Percentiles rank a stretch among this genome's conserved stretches.
These are phyloP conservation scores for Syncephalis plumigaleata DNA, from an alignment of 371 early-diverging fungal species.

Conservation along the genomic window DNA sequence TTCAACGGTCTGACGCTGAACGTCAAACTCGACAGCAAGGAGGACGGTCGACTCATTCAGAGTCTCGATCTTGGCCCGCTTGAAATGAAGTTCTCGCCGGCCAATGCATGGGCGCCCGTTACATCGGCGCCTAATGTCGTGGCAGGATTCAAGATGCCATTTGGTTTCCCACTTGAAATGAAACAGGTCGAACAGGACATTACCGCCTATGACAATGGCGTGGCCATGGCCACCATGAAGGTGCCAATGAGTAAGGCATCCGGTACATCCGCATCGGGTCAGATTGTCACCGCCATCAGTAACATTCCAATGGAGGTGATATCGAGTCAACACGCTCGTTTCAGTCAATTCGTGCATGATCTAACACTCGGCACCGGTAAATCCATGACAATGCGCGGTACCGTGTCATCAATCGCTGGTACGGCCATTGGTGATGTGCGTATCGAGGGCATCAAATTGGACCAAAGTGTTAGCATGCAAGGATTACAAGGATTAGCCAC, in stretches of 20 bases:
- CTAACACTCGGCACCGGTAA: slow-evolving; percentile 1
- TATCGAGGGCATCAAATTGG: slow-evolving; percentile 29
- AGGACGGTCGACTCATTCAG: slow-evolving; percentile 1
- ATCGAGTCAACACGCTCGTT: slow-evolving; percentile 1
- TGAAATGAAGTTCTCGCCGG: slow-evolving; percentile 1
- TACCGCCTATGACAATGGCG: slow-evolving; percentile 2
- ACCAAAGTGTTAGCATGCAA: slow-evolving; percentile 21
- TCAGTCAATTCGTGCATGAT: slow-evolving; percentile 3
- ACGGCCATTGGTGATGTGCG: slow-evolving; percentile 34
- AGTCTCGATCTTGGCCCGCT: slow-evolving; percentile 2
- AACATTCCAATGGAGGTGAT: slow-evolving; percentile 2
- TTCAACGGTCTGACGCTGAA: slow-evolving; percentile 2
- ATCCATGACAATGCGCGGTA: slow-evolving; percentile 6
- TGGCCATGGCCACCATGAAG: slow-evolving; percentile 1
- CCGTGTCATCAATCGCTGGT: slow-evolving; percentile 13
- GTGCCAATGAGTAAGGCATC: slow-evolving; percentile 1
- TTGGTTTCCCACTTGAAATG: slow-evolving; percentile 6
- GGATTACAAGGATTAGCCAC: slow-evolving; percentile 38
- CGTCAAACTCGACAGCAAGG: slow-evolving; percentile 2
- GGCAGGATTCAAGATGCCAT: slow-evolving; percentile 6
- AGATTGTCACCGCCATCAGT: slow-evolving; percentile 2
- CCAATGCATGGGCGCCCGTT: slow-evolving; percentile 1
- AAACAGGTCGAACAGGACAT: slow-evolving; percentile 7
- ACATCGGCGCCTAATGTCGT: neutral
- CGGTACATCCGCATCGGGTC: slow-evolving; percentile 3